These are phyloP conservation scores for Butyriboletus loyo DNA, from an alignment of 768 basidiomycete species.

Conservation along the genomic window DNA sequence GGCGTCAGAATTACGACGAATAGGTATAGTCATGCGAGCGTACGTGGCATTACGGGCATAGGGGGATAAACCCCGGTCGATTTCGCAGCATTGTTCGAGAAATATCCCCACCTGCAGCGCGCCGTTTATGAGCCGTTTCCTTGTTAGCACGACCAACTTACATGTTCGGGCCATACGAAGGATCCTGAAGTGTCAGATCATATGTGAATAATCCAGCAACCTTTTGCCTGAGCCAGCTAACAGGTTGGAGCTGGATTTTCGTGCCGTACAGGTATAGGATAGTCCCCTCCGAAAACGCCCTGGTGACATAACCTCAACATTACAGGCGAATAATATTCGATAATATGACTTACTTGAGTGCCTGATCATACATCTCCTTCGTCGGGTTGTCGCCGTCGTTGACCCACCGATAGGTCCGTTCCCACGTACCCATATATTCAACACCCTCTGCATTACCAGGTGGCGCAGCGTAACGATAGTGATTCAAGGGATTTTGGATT, in stretches of 20 bases:
- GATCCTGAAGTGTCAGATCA: constrained; percentile 5
- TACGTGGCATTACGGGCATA: constrained; percentile 4
- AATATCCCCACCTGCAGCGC: constrained; percentile 16
- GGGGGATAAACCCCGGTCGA: background rate
- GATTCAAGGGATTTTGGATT: constrained; percentile 14
- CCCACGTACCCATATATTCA: constrained; percentile 8
- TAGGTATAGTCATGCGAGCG: background rate
- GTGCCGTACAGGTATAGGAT: background rate
- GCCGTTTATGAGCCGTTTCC: background rate
- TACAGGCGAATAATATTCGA: too few relatives aligned
- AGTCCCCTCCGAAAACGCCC: constrained; percentile 1
- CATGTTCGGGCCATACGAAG: constrained; percentile 17
- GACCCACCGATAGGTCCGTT: constrained; percentile 17
- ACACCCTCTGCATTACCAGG: background rate
- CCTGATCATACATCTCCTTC: constrained; percentile 8
- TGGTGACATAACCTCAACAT: background rate
- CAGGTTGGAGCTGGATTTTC: background rate
- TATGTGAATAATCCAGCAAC: constrained; percentile 14
- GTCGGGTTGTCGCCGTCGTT: background rate
- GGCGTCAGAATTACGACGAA: background rate
- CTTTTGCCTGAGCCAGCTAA: constrained; percentile 17
- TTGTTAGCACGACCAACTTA: background rate
- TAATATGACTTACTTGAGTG: constrained; percentile 6
- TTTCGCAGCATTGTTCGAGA: constrained; percentile 3
- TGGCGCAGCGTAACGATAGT: constrained; percentile 2